A percentile compares a stretch with the other conserved stretches of the same genome.
Conservation (phyloP, 768 basidiomycete genomes). For the Holtermannia corniformis region DNA sequence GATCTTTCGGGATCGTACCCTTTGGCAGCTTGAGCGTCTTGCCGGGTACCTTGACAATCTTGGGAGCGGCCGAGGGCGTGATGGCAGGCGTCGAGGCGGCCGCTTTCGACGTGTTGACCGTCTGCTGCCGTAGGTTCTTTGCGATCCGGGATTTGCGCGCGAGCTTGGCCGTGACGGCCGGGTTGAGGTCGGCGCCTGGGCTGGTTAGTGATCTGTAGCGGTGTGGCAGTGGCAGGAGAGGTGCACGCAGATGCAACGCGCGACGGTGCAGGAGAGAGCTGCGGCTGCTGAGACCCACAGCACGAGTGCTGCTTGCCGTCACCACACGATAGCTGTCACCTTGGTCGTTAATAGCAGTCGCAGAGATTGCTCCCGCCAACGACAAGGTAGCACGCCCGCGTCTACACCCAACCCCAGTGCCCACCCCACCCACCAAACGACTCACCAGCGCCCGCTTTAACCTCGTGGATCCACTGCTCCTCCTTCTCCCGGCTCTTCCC, state of each 20-base stretch:
- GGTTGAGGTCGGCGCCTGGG: conserved; percentile 69
- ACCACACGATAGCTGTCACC: no score
- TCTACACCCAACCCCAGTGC: no score
- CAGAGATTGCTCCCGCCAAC: no score
- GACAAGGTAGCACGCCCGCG: no score
- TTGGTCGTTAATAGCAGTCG: no score
- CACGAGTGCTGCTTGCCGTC: no score
- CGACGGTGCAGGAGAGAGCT: no score
- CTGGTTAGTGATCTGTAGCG: no score
- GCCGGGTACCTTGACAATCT: not conserved
- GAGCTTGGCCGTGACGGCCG: conserved; percentile 61
- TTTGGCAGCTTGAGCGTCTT: not conserved
- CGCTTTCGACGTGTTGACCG: conserved; percentile 61
- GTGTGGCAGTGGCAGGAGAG: conserved; percentile 2
- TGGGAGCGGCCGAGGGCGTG: conserved; percentile 4
- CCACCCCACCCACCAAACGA: not conserved
- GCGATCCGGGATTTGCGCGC: conserved; percentile 69
- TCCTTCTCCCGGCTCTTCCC: conserved; percentile 80
- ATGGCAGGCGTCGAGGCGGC: conserved; percentile 29
- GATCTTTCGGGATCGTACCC: conserved; percentile 1
- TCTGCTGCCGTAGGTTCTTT: conserved; percentile 72
- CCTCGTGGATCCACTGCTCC: conserved; percentile 84
- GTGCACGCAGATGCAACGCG: not conserved
- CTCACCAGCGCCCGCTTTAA: conserved; percentile 73
- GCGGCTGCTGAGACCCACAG: no score